Evolutionary conservation across 2,329 filamentous ascomycete species (phyloP), one percentile per base, ranked within the genome.

Genomic region (Monosporascus ibericus): DNA sequence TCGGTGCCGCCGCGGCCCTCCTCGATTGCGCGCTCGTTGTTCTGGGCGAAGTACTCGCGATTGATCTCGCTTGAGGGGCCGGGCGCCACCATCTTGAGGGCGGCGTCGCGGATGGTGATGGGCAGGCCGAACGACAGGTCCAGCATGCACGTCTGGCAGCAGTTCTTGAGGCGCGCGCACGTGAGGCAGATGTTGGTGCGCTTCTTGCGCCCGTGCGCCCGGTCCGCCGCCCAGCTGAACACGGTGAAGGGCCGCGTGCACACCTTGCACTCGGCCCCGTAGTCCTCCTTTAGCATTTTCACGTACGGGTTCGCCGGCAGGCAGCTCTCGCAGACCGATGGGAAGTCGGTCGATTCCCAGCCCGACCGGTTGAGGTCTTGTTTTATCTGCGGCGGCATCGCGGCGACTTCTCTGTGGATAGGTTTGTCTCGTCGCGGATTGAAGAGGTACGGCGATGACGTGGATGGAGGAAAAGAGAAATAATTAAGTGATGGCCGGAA

Each of bases 141-240:
- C 50, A 99, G 86, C 90, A 97, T 97, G 76, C 94, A 99, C 73
- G 87, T 92, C 75, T 99, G 94, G 67, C 94, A 99, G 76, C 94
- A 97, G 75, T 99, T 99, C 74, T 99, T 99, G 60, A 97, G 80
- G 44, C 94, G 88, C 22, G 94, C 92, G 76, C 94, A 99, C 40
- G 94, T 99, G 24, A 99, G 79, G 71, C 94, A 99, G 64, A 97
- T 95, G 64, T 90, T 95, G 51, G 92, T 97, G 60, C 89, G 86
- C 73, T 95, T 96, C 70, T 92, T 92, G 56, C 92, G 88, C 25
- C 91, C 85, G 57, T 83, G 79, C 3, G 92, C 94, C 53, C 94
- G 89, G 69, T 95, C 92, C 58, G 89, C 86, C 63, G 92, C 92
- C 92, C 92, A 99, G 63, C 86, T 84, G 70, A 99, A 99, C 50